phyloP scores from a whole-genome alignment of 225 moss, liverwort and hornwort species.

The Bryum argenteum region DNA sequence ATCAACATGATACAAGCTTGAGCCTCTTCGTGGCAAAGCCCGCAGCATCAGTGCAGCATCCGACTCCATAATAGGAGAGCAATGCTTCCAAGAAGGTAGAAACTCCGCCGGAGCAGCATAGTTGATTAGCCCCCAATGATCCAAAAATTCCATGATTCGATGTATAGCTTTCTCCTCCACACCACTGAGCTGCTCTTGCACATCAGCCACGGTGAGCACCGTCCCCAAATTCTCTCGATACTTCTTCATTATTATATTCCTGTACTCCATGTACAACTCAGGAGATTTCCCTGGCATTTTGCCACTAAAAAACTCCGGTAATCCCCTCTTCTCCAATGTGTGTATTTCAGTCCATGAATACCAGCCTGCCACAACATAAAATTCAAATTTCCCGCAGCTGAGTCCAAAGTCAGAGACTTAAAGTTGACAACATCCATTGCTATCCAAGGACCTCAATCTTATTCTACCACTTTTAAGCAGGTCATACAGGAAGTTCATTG shows the following conservation, averaged over 20 bases:
- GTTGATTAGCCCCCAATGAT: constrained; percentile 99
- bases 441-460: too few relatives aligned
- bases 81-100: constrained; percentile 57
- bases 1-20: constrained; percentile 85
- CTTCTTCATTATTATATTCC: constrained; percentile 75
- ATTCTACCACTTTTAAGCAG: too few relatives aligned
- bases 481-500: too few relatives aligned
- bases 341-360: constrained; percentile 88
- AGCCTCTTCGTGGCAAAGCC: constrained; percentile 63
- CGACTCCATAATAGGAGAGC: constrained; percentile 54
- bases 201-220: constrained; percentile 61
- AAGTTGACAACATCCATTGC: background rate
- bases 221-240: constrained; percentile 78
- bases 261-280: constrained; percentile 69
- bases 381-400: constrained; percentile 19
- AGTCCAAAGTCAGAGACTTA: background rate
- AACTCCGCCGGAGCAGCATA: constrained; percentile 78
- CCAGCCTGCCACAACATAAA: constrained; percentile 67
- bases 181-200: constrained; percentile 66
- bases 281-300: constrained; percentile 69
- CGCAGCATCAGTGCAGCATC: constrained; percentile 57
- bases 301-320: constrained; percentile 80
- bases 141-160: constrained; percentile 84
- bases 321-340: constrained; percentile 72
- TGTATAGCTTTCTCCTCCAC: constrained; percentile 65